Evolutionary conservation across 805 yeast genomes (phyloP), one percentile per base, ranked within the genome.

Genomic region (Wickerhamiella brachini): DNA sequence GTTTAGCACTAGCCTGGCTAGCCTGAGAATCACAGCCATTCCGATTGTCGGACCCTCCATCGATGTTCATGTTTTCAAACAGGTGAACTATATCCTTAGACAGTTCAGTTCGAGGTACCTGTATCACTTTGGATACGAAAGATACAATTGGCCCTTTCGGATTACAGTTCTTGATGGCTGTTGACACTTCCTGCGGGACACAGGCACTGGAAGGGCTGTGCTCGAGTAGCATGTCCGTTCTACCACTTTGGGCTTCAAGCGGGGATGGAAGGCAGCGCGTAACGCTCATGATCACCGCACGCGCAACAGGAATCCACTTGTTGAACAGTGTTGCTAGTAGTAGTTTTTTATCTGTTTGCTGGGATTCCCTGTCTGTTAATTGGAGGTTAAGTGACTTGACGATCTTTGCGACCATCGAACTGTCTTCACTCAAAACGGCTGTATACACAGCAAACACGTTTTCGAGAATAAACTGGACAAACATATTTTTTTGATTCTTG

Each of bases 231-330:
- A 76, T 76, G 10, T 81, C 83, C 54, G 86, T 76, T 56, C 97
- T 76, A 34, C 74, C 77, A 21, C 66, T 67, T 65, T 93, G 99
- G 0, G 97, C 85, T 1, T 63, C 70, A 5, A 74, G 59, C 1
- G 98, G 98, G 7, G 94, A 83, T 0, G 97, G 96, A 47, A 93
- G 65, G 54, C 79, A 78, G 53, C 87, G 93, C 31, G 89, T 81
- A 4, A 90, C 95, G 1, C 95, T 80, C 9, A 93, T 73, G 26
- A 93, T 68, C 8, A 90, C 76, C 0, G 97, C 85, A 39, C 85
- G 81, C 22, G 97, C 83, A 4, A 93, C 78, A 0, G 99, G 97
- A 21, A 93, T 70, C 97, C 98, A 93, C 62, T 90, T 97, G 1
- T 87, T 79, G 78, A 90, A 79, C 3, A 93, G 76, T 7, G 79